Conservation (phyloP, 2,329 filamentous ascomycete genomes). For the Diaporthe citri region DNA sequence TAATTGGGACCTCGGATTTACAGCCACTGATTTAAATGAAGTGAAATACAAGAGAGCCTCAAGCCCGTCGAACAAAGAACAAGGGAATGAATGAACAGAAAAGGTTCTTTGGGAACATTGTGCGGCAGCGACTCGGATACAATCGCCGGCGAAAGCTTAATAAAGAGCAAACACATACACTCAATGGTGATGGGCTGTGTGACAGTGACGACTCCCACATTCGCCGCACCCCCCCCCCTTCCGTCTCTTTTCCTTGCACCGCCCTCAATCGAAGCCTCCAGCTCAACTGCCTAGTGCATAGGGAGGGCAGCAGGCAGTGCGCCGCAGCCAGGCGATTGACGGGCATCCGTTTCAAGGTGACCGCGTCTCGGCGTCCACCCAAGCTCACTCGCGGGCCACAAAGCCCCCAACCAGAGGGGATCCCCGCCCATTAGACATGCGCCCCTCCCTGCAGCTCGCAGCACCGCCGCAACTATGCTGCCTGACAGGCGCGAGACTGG, state of each 20-base stretch:
- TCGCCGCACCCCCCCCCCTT: not conserved
- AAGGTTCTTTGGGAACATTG: not conserved
- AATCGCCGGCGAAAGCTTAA: conserved; percentile 26
- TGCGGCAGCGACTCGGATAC: not conserved
- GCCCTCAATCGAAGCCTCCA: conserved; percentile 1
- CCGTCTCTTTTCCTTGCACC: not conserved
- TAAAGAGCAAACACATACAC: conserved; percentile 13
- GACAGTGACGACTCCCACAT: not conserved
- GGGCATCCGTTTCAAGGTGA: not conserved
- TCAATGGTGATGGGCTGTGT: not conserved
- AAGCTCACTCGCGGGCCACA: not conserved
- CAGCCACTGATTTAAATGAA: not conserved
- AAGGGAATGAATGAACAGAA: conserved; percentile 2
- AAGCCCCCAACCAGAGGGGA: not conserved
- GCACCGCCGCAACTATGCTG: conserved; percentile 25
- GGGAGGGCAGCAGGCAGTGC: conserved; percentile 5
- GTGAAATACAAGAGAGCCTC: conserved; percentile 28
- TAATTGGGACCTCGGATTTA: not conserved
- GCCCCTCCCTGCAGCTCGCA: conserved; percentile 3
- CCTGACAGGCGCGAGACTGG: conserved; percentile 27
- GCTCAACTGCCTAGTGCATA: conserved; percentile 7
- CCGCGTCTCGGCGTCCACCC: not conserved
- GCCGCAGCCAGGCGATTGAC: conserved; percentile 26
- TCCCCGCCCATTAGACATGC: not conserved
- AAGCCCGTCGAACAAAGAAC: conserved; percentile 29